Evolutionary conservation across 208 protist species (phyloP), one percentile per base, ranked within the genome.

Genomic region (Crithidia thermophila): DNA sequence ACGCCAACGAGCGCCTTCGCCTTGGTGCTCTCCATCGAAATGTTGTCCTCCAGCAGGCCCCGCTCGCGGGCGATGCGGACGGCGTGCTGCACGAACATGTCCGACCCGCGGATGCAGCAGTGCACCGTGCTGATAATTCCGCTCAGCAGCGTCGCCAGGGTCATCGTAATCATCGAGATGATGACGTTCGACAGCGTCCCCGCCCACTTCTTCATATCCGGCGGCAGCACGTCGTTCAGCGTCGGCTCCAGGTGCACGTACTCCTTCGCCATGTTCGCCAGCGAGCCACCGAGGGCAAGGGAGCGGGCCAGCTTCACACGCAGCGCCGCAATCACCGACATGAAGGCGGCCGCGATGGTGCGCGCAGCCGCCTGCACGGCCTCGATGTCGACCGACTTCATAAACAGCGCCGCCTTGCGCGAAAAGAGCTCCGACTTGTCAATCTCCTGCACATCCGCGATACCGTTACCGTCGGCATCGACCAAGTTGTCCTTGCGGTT

Each of bases 261-360:
- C 40, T 78, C 23, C 33, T 72, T 40, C 9, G 73, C 64, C 58
- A 82, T 65, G 49, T 85, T 72, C 28, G 86, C 82, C 33, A 94
- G 68, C 42, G 77, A 82, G 31, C 61, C 74, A 37, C 78, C 87
- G n/a, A 94, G 76, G 0, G 88, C 81, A 1, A 96, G 42, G 6
- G 72, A 61, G 21, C 79, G 78, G 10, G 87, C 82, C 36, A 91
- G 58, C 36, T 49, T 70, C 25, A 90, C 75, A 20, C 81, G 68
- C 20, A 96, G 73, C 9, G 91, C 65, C 10, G 91, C 83, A 16
- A 93, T 64, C 49, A 92, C 78, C 2, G 87, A 77, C 28, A 94
- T 45, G 51, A 79, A 60, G 4, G 79, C 85, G 6, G 79, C 39
- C 21, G 37, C 40, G 16, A 96, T 66, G 1, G 73, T 76, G 36